phyloP scores from a whole-genome alignment of 2,329 filamentous ascomycete genomes.

The Beauveria bassiana region DNA sequence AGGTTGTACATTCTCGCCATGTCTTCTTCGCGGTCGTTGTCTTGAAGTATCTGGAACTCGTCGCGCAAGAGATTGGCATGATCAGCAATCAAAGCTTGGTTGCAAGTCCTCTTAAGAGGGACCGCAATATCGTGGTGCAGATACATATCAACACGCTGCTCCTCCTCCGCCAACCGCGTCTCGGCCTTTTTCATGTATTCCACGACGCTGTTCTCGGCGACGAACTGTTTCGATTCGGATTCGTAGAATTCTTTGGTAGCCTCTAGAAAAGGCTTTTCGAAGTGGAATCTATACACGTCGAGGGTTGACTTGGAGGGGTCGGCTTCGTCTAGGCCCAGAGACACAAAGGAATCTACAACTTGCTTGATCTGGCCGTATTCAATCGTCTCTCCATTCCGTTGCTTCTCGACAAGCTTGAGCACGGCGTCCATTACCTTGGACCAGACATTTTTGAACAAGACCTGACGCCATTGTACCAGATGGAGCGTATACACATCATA shows the following conservation, averaged over 20 bases:
- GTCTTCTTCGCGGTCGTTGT: slow-evolving; percentile 91
- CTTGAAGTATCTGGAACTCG: slow-evolving; percentile 88
- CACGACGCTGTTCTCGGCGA: slow-evolving; percentile 93
- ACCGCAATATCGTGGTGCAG: slow-evolving; percentile 83
- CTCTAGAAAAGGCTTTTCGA: slow-evolving; percentile 83
- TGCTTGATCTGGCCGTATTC: slow-evolving; percentile 96
- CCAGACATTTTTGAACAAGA: slow-evolving; percentile 79
- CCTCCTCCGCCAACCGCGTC: slow-evolving; percentile 79
- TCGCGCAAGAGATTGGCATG: slow-evolving; percentile 82
- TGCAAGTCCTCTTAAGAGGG: slow-evolving; percentile 78
- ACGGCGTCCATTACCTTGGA: slow-evolving; percentile 92
- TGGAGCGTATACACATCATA: slow-evolving; percentile 98
- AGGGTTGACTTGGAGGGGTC: slow-evolving; percentile 91
- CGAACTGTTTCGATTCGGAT: slow-evolving; percentile 86
- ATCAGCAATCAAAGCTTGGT: slow-evolving; percentile 80
- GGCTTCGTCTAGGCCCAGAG: slow-evolving; percentile 84
- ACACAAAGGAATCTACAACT: slow-evolving; percentile 94
- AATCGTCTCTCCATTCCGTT: slow-evolving; percentile 94
- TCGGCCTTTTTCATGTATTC: slow-evolving; percentile 99
- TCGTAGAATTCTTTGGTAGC: slow-evolving; percentile 83
- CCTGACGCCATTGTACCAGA: slow-evolving; percentile 87
- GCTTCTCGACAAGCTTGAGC: slow-evolving; percentile 90
- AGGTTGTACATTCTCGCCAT: slow-evolving; percentile 95
- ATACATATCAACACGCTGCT: slow-evolving; percentile 86
- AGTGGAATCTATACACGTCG: slow-evolving; percentile 87